These are phyloP conservation scores for Thermothelomyces thermophilus DNA, from an alignment of 2,329 filamentous ascomycete species.

Conservation along the genomic window DNA sequence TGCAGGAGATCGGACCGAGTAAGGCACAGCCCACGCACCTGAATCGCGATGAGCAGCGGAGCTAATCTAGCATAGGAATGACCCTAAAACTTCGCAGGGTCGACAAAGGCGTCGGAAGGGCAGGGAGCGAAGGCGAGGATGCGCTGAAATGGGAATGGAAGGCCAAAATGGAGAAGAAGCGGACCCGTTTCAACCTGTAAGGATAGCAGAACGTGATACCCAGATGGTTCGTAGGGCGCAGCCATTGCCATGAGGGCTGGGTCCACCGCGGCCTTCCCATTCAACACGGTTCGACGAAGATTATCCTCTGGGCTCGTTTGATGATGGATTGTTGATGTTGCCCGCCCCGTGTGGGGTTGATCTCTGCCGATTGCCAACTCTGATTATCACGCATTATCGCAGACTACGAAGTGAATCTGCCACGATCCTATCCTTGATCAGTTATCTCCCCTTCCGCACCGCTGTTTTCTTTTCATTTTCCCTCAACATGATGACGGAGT, in stretches of 20 bases:
- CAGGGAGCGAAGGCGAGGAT: conserved; percentile 60
- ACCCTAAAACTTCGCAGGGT: conserved; percentile 85
- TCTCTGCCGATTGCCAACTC: too few relatives aligned
- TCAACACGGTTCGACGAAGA: background rate
- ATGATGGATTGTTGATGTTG: too few relatives aligned
- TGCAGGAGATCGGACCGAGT: conserved; percentile 80
- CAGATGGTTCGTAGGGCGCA: background rate
- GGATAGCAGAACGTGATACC: conserved; percentile 17
- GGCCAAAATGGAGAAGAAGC: conserved; percentile 84
- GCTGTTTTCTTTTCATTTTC: conserved; percentile 19
- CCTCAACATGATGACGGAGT: conserved; percentile 30
- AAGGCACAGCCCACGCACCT: background rate
- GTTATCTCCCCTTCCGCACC: background rate
- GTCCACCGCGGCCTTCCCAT: background rate
- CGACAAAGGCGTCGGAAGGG: conserved; percentile 75
- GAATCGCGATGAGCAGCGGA: background rate
- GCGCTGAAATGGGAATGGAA: conserved; percentile 97
- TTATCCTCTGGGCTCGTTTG: too few relatives aligned
- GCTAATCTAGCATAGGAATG: conserved; percentile 30
- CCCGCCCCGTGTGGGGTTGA: too few relatives aligned
- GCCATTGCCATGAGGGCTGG: background rate
- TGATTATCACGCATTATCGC: background rate
- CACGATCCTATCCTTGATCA: too few relatives aligned
- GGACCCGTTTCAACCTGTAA: conserved; percentile 88
- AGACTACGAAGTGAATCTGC: background rate